Conservation (phyloP, 2,329 filamentous ascomycete genomes). For the Colletotrichum sp. region DNA sequence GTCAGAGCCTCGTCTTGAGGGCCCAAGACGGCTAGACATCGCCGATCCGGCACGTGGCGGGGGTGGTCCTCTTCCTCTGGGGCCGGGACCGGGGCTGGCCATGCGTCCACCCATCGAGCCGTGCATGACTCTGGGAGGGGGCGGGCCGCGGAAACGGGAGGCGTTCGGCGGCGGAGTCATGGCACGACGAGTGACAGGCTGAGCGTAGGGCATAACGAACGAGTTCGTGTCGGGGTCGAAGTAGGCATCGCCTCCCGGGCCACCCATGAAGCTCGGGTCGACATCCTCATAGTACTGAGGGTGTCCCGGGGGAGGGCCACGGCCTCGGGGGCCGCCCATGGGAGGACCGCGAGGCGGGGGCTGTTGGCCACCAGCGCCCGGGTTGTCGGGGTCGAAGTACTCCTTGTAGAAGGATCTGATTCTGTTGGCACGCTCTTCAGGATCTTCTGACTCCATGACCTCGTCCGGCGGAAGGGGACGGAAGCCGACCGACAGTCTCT, state of each 20-base stretch:
- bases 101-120: slow-evolving; percentile 51
- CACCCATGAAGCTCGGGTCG: slow-evolving; percentile 69
- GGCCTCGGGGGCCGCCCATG: neutral
- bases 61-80: slow-evolving; percentile 44
- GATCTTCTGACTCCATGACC: slow-evolving; percentile 80
- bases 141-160: slow-evolving; percentile 46
- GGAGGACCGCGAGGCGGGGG: slow-evolving; percentile 5
- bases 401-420: slow-evolving; percentile 99
- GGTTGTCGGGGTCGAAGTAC: slow-evolving; percentile 84
- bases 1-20: slow-evolving; percentile 36
- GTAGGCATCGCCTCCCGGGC: slow-evolving; percentile 54
- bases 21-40: slow-evolving; percentile 31
- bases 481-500: slow-evolving; percentile 72
- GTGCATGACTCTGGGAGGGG: slow-evolving; percentile 45
- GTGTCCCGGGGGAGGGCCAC: slow-evolving; percentile 21
- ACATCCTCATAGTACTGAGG: slow-evolving; percentile 77
- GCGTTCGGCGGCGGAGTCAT: slow-evolving; percentile 89
- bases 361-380: slow-evolving; percentile 39
- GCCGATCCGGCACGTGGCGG: slow-evolving; percentile 59
- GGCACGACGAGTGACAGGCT: slow-evolving; percentile 85
- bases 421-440: slow-evolving; percentile 91
- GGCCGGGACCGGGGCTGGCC: slow-evolving; percentile 49
- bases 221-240: slow-evolving; percentile 72
- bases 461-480: slow-evolving; percentile 89
- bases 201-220: slow-evolving; percentile 82